Percentiles rank a stretch among this genome's conserved stretches.
Evolutionary conservation across 768 basidiomycete species (phyloP).

Genomic region (Suillus subalutaceus): DNA sequence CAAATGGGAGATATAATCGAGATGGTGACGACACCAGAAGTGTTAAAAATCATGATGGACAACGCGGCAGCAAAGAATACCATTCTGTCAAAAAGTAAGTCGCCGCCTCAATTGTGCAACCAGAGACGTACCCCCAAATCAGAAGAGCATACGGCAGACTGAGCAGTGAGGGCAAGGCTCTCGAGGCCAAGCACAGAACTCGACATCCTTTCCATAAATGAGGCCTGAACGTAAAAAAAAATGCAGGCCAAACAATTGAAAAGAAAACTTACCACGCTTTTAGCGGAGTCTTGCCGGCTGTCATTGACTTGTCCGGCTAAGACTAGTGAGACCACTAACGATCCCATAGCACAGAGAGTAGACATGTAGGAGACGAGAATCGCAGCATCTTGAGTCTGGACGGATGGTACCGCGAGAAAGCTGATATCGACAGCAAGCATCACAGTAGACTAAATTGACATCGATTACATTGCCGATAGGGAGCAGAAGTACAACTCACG

Average conservation of each 20-base stretch:
- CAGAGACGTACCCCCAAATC: constrained; percentile 25
- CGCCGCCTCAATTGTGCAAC: not conserved
- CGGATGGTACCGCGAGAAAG: constrained; percentile 21
- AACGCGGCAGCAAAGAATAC: constrained; percentile 11
- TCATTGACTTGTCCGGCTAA: constrained; percentile 40
- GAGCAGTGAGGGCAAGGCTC: constrained; percentile 34
- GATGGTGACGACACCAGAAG: not conserved
- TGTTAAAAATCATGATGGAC: constrained; percentile 9
- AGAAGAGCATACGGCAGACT: constrained; percentile 36
- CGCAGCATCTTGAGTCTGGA: constrained; percentile 22
- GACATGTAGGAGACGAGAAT: constrained; percentile 11
- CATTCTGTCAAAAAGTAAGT: constrained; percentile 7
- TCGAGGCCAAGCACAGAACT: constrained; percentile 18
- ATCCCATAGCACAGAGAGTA: constrained; percentile 8
- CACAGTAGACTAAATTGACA: constrained; percentile 12
- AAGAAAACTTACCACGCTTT: constrained; percentile 10
- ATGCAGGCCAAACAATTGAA: not conserved
- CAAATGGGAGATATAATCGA: constrained; percentile 9
- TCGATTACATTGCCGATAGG: not conserved
- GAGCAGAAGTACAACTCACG: constrained; percentile 32
- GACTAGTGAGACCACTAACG: constrained; percentile 27
- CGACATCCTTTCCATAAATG: constrained; percentile 12
- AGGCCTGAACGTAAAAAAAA: constrained; percentile 5
- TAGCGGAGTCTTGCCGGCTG: constrained; percentile 5
- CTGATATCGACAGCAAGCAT: constrained; percentile 18